Conservation (phyloP, 371 early-diverging fungal genomes). For the Mucor circinelloides region DNA sequence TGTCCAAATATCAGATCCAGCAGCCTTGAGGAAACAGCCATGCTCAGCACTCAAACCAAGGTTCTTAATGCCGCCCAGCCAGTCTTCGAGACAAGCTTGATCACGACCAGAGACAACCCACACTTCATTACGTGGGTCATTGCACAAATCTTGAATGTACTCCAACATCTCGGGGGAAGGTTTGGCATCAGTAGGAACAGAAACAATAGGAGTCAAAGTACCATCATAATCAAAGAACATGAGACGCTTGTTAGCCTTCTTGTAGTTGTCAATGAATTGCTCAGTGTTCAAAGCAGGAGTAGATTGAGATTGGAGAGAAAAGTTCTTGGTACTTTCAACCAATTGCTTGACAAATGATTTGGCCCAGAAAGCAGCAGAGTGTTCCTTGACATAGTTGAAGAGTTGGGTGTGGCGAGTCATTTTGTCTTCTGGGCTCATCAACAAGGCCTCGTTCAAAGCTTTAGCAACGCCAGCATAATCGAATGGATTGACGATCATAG, state of each 20-base stretch:
- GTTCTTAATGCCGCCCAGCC: slow-evolving; percentile 79
- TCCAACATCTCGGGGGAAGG: slow-evolving; percentile 68
- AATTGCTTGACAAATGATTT: slow-evolving; percentile 71
- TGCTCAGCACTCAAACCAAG: slow-evolving; percentile 81
- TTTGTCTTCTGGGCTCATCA: slow-evolving; percentile 82
- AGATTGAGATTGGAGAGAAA: slow-evolving; percentile 53
- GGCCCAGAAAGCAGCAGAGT: slow-evolving; percentile 95
- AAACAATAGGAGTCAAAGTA: slow-evolving; percentile 75
- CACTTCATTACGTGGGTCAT: slow-evolving; percentile 81
- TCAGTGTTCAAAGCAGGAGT: slow-evolving; percentile 66
- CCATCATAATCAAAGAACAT: slow-evolving; percentile 92
- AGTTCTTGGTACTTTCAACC: slow-evolving; percentile 36
- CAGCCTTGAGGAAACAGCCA: slow-evolving; percentile 60
- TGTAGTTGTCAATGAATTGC: slow-evolving; percentile 45
- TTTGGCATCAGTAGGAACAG: slow-evolving; percentile 69
- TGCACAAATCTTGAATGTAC: slow-evolving; percentile 58
- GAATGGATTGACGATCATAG: slow-evolving; percentile 97
- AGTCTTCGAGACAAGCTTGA: slow-evolving; percentile 77
- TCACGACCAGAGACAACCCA: slow-evolving; percentile 93
- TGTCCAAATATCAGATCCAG: slow-evolving; percentile 59
- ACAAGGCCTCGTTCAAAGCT: slow-evolving; percentile 87
- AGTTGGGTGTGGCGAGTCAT: slow-evolving; percentile 63
- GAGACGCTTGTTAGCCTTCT: slow-evolving; percentile 60
- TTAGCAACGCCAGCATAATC: slow-evolving; percentile 90
- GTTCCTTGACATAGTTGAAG: slow-evolving; percentile 77